Base-by-base conservation (phyloP, 1,139 yeast genomes). In the Torulaspora globosa region DNA sequence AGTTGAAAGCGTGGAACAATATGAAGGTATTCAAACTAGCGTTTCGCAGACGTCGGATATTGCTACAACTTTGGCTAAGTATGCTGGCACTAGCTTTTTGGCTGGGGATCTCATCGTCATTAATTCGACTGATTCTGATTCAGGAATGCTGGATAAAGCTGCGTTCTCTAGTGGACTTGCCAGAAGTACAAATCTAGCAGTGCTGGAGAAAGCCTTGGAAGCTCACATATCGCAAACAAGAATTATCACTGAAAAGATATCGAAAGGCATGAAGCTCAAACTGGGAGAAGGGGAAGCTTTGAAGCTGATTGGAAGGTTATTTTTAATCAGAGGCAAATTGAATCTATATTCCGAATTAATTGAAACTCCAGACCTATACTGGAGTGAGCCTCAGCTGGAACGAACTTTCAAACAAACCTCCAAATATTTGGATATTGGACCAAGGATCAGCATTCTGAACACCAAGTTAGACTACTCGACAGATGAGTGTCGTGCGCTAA, bases 131-230 rank as follows among this genome's bases (percentile, higher is more conserved):
- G 70, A 72, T 6, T 59, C 63, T 2, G 70, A 72, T 16, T 73
- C 78, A 49, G 73, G 78, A 36, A 57, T 83, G 39, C 67, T 85
- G 32, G 95, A 88, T 59, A 87, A 84, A 68, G 87, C 92, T 2
- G 96, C 97, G 0, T 88, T 88, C 65, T 84, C 96, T 1, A 80
- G 87, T 44, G 97, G 96, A 0, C 69, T 89, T 32, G 84, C 96
- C 0, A 69, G 96, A 53, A 84, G 95, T 2, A 89, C 97, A 0
- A 77, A 94, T 57, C 71, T 89, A 40, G 89, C 95, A 0, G 80
- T 88, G 1, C 66, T 89, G 37, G 97, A 89, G 64, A 72, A 76
- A 35, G 74, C 82, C 3, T 70, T 89, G 39, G 96, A 89, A 52
- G 69, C 74, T 26, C 86, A 84, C 56, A 76, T 86, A 23, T 69